These are phyloP conservation scores for Endothia cerciana DNA, from an alignment of 2,329 filamentous ascomycete species.

Conservation along the genomic window DNA sequence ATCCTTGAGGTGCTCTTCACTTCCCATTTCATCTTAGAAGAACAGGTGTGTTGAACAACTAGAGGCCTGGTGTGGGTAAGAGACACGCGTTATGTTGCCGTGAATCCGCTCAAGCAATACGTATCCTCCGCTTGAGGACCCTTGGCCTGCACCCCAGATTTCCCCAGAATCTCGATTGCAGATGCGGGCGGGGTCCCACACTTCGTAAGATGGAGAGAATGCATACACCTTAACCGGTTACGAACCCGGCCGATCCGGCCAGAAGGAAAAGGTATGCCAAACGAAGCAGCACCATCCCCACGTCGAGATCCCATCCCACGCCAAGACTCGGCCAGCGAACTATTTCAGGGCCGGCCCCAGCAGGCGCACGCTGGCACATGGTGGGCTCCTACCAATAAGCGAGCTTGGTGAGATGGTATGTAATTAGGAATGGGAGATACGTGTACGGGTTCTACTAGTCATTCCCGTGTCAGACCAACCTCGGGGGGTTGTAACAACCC, in stretches of 20 bases:
- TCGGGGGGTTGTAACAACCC: too few species aligned
- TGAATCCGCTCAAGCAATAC: not conserved
- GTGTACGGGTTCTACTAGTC: too few species aligned
- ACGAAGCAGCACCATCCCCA: not conserved
- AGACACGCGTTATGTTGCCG: too few species aligned
- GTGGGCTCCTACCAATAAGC: too few species aligned
- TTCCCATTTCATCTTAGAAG: not conserved
- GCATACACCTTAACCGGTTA: not conserved
- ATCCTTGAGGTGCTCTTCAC: not conserved
- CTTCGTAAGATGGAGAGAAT: not conserved
- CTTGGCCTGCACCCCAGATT: conserved; percentile 23
- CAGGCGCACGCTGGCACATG: too few species aligned
- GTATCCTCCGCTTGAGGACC: not conserved
- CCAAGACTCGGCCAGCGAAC: not conserved
- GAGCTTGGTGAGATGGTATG: too few species aligned
- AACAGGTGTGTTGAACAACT: not conserved
- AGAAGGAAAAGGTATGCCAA: not conserved
- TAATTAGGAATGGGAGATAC: too few species aligned
- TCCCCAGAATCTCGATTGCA: conserved; percentile 24
- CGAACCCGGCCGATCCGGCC: not conserved
- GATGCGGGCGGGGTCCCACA: not conserved
- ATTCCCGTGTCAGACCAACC: too few species aligned
- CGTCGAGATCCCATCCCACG: not conserved
- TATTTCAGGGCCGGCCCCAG: too few species aligned
- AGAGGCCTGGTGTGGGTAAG: not conserved